Evolutionary conservation across 2,329 filamentous ascomycete species (phyloP).

Genomic region (Aspergillus sp.): DNA sequence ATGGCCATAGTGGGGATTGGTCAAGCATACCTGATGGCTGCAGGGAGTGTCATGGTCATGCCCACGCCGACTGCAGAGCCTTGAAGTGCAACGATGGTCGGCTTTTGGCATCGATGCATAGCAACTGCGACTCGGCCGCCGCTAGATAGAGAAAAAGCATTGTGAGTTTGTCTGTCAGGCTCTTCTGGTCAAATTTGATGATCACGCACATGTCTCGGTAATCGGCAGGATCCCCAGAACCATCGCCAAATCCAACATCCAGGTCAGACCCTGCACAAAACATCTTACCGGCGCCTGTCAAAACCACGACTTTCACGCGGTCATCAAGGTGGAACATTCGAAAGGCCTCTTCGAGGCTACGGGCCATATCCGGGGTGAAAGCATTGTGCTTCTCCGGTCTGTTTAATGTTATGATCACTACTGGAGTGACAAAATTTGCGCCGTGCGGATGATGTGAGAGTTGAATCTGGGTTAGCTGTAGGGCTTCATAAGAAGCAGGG

Average conservation of each 20-base stretch:
- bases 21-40: constrained; percentile 44
- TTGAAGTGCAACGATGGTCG: constrained; percentile 55
- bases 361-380: constrained; percentile 52
- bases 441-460: constrained; percentile 37
- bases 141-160: constrained; percentile 20
- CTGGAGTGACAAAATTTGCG: constrained; percentile 48
- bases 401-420: constrained; percentile 52
- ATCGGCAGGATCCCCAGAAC: constrained; percentile 42
- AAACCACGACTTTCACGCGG: constrained; percentile 52
- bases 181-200: background rate
- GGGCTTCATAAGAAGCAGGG: constrained; percentile 35
- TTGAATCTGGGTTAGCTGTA: constrained; percentile 32
- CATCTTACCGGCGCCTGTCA: constrained; percentile 49
- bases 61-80: constrained; percentile 58
- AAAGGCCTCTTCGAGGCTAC: constrained; percentile 39
- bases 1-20: background rate
- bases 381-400: constrained; percentile 59
- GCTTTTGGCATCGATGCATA: constrained; percentile 57
- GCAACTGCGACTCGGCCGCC: constrained; percentile 41
- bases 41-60: constrained; percentile 60
- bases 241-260: constrained; percentile 48
- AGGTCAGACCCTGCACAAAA: constrained; percentile 57
- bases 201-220: constrained; percentile 53
- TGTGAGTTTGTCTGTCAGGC: background rate
- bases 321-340: constrained; percentile 50